A percentile compares a stretch with the other conserved stretches of the same genome.
phyloP scores from a whole-genome alignment of 169 alveolate genomes.

The Plasmodium berghei region DNA sequence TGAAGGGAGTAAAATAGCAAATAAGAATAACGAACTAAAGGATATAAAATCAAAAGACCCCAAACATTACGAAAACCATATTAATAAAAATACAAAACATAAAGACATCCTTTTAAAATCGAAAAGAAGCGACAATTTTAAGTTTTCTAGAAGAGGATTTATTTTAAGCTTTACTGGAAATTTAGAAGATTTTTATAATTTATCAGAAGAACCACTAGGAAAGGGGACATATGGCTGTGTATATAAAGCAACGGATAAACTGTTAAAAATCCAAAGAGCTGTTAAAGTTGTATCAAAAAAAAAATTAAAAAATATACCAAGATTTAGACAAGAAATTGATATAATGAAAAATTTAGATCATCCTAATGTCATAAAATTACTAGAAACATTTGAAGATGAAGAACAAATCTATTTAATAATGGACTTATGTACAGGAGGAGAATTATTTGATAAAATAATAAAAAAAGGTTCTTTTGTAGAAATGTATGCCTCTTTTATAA shows the following conservation, averaged over 20 bases:
- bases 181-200: slow-evolving; percentile 74
- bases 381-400: slow-evolving; percentile 91
- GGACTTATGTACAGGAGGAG: slow-evolving; percentile 95
- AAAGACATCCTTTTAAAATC: slow-evolving; percentile 13
- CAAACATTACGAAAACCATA: neutral
- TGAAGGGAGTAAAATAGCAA: slow-evolving; percentile 6
- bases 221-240: slow-evolving; percentile 90
- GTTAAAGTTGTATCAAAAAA: slow-evolving; percentile 87
- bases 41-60: slow-evolving; percentile 14
- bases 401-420: slow-evolving; percentile 88
- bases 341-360: slow-evolving; percentile 93
- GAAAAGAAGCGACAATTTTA: slow-evolving; percentile 31
- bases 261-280: slow-evolving; percentile 80
- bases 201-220: slow-evolving; percentile 82
- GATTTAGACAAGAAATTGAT: slow-evolving; percentile 89
- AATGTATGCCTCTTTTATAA: slow-evolving; percentile 77
- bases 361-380: slow-evolving; percentile 94
- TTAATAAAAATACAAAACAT: neutral
- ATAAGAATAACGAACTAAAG: slow-evolving; percentile 2
- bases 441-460: slow-evolving; percentile 89
- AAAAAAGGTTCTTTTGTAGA: slow-evolving; percentile 90
- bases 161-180: slow-evolving; percentile 79
- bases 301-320: slow-evolving; percentile 84
- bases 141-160: slow-evolving; percentile 76
- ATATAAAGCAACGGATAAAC: slow-evolving; percentile 83